Evolutionary conservation across 2,329 filamentous ascomycete species (phyloP), one percentile per base, ranked within the genome.

Genomic region (Botryotinia convoluta): DNA sequence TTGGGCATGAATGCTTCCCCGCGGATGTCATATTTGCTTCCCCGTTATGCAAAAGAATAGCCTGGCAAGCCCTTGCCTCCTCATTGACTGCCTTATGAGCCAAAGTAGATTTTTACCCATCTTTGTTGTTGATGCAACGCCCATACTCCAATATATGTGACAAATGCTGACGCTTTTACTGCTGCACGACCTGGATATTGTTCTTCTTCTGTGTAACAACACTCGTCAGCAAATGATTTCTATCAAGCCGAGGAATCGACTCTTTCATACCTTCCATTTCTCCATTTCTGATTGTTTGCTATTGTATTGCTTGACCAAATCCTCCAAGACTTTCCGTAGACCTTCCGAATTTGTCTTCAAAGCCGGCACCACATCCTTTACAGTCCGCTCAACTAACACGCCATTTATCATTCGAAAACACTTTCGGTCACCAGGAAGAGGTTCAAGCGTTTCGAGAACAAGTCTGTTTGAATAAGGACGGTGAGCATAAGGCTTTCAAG

Each of bases 361-460:
- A 39, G 94, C 93, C 9, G 96, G 96, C 72, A 97, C 87, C 20
- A 99, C 93, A 82, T 98, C 96, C 83, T 94, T 88, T 78, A 99
- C 93, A 26, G 95, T 98, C 78, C 95, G 89, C 85, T 99, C 96
- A 71, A 97, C 93, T 74, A 99, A 86, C 37, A 98, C 95, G 63
- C 96, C 96, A 83, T 99, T 98, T 83, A 99, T 97, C 89, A 99
- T 94, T 79, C 96, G 95, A 85, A 98, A 99, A 84, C 95, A 98
- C 85, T 98, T 99, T 80, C 96, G 93, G 77, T 97, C 92, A 76
- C 87, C 88, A 1, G 93, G 87, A 37, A 98, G 88, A 63, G 95
- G 95, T 74, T 92, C 88, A 76, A 99, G 85, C 5, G 95, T 98
- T 81, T 98, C 95, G 69, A 98, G 89, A 48, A 99, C 96, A 77